Percentiles rank a stretch among this genome's conserved stretches.
phyloP scores from a whole-genome alignment of 345 rosid genomes.

The rapeseed (Brassica napus) region Da-Ae NC_063446.1:33356001-33356500 shows the following conservation, averaged over 20 bases:
- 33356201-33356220: constrained; percentile 35
- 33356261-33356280: constrained; percentile 53
- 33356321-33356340: constrained; percentile 40
- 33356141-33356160: constrained; percentile 48
- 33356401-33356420: constrained; percentile 42
- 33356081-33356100: constrained; percentile 11
- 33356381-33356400: constrained; percentile 49
- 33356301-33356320: constrained; percentile 50
- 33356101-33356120: constrained; percentile 21
- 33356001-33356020: neutral
- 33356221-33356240: constrained; percentile 35
- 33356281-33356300: constrained; percentile 54
- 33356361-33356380: constrained; percentile 39
- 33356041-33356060: neutral
- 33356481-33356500: constrained; percentile 31
- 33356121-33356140: constrained; percentile 41
- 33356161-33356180: constrained; percentile 68
- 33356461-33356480: constrained; percentile 39
- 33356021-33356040: constrained; percentile 14
- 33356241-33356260: constrained; percentile 44
- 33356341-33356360: constrained; percentile 43
- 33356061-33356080: neutral
- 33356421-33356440: constrained; percentile 33
- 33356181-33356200: constrained; percentile 65
- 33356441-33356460: constrained; percentile 27